phyloP scores from a whole-genome alignment of 2,329 filamentous ascomycete genomes.

The Penicillium vulpinum region DNA sequence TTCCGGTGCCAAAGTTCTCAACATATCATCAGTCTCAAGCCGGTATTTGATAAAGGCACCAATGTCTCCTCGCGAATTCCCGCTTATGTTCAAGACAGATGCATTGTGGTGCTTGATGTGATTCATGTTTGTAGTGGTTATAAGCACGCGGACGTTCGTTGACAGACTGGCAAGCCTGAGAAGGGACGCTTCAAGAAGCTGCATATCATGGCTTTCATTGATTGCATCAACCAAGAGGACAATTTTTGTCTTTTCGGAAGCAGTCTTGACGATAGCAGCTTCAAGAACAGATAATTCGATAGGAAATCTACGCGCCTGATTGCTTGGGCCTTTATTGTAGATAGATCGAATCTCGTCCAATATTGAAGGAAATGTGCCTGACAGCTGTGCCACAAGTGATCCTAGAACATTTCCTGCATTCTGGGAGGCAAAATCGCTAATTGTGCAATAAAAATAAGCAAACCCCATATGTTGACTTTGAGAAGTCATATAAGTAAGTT shows the following conservation, averaged over 20 bases:
- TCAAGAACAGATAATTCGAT: constrained; percentile 16
- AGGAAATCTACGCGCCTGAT: constrained; percentile 13
- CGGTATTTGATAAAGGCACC: constrained; percentile 15
- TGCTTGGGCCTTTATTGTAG: constrained; percentile 15
- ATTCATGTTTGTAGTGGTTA: constrained; percentile 15
- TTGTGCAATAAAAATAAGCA: constrained; percentile 24
- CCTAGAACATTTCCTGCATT: constrained; percentile 15
- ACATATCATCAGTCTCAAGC: constrained; percentile 7
- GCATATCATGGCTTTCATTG: constrained; percentile 19
- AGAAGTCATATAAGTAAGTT: constrained; percentile 11
- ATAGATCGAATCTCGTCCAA: constrained; percentile 12
- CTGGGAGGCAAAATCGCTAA: constrained; percentile 18
- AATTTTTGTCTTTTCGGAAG: constrained; percentile 3
- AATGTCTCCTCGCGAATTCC: constrained; percentile 16
- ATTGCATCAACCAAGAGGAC: constrained; percentile 21
- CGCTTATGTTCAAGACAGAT: constrained; percentile 9
- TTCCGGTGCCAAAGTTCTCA: constrained; percentile 7
- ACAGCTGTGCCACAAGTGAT: constrained; percentile 21
- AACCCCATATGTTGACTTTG: constrained; percentile 5
- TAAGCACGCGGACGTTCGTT: constrained; percentile 17
- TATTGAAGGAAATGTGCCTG: constrained; percentile 9
- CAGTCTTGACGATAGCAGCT: constrained; percentile 14
- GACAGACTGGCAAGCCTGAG: constrained; percentile 10
- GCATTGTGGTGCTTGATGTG: not conserved
- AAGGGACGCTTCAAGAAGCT: constrained; percentile 13